Percentiles rank a stretch among this genome's conserved stretches.
These are phyloP conservation scores for Arthrobotrys iridis DNA, from an alignment of 2,329 filamentous ascomycete genomes.

Conservation along the genomic window DNA sequence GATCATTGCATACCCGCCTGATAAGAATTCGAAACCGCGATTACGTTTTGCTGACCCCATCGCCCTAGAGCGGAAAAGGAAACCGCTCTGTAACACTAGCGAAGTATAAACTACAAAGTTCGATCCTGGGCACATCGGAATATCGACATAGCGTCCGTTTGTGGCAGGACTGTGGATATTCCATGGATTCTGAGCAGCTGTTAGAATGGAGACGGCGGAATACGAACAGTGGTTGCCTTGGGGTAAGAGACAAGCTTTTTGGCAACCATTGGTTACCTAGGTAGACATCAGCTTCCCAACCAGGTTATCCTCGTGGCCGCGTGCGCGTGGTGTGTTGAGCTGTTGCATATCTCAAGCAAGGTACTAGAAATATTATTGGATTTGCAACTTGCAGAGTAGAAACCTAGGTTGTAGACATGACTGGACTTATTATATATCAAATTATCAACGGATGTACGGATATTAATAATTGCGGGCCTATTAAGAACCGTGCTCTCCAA, in stretches of 20 bases:
- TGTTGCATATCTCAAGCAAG: constrained; percentile 6
- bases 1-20: not conserved
- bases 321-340: constrained; percentile 9
- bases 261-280: constrained; percentile 4
- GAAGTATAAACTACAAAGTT: not conserved
- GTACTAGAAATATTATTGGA: not conserved
- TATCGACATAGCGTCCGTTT: constrained; percentile 17
- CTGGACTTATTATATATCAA: too few relatives aligned
- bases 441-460: too few relatives aligned
- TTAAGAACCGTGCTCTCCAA: too few relatives aligned
- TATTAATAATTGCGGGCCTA: too few relatives aligned
- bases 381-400: not conserved
- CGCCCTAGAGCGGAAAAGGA: not conserved
- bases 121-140: not conserved
- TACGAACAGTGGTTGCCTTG: constrained; percentile 42
- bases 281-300: constrained; percentile 46
- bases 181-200: constrained; percentile 29
- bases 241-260: constrained; percentile 38
- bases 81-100: not conserved
- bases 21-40: not conserved
- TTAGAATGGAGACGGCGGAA: constrained; percentile 36
- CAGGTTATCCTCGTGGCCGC: constrained; percentile 24
- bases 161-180: constrained; percentile 41
- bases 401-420: constrained; percentile 10
- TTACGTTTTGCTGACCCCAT: not conserved